Conservation (phyloP, 192 early-diverging fungal genomes). For the Chytriomyces sp. region DNA sequence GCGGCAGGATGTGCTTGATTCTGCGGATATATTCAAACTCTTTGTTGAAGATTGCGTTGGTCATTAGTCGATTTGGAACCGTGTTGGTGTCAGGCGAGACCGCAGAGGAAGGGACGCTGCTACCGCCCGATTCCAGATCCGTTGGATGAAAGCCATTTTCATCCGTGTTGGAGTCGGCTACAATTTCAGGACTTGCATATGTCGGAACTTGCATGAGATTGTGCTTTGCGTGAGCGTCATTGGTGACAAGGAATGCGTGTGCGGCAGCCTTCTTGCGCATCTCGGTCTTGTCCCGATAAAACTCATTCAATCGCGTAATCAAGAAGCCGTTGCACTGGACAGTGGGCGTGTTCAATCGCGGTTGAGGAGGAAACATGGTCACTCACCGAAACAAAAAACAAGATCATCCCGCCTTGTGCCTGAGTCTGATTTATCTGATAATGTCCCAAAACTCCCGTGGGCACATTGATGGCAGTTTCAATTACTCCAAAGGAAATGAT, state of each 20-base stretch:
- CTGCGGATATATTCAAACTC: constrained; percentile 28
- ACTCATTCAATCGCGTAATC: constrained; percentile 21
- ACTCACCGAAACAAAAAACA: constrained; percentile 29
- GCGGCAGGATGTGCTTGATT: constrained; percentile 39
- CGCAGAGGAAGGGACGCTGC: not conserved
- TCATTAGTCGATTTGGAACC: not conserved
- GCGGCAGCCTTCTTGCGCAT: constrained; percentile 28
- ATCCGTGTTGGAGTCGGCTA: not conserved
- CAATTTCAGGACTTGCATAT: not conserved
- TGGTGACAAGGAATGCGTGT: constrained; percentile 12
- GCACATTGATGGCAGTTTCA: constrained; percentile 17
- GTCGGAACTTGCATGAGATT: not conserved
- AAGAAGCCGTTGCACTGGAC: constrained; percentile 27
- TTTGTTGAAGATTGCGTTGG: constrained; percentile 14
- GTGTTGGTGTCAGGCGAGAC: not conserved
- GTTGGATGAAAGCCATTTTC: not conserved
- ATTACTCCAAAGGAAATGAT: constrained; percentile 26
- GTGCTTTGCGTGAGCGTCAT: not conserved
- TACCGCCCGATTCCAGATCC: not conserved
- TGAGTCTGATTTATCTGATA: constrained; percentile 21
- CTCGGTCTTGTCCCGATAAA: constrained; percentile 29
- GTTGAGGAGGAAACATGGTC: not conserved
- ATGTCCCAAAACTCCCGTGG: not conserved
- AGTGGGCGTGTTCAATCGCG: not conserved
- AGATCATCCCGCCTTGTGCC: constrained; percentile 32